A percentile compares a stretch with the other conserved stretches of the same genome.
Evolutionary conservation across 352 stramenopile species (phyloP).

Genomic region (Globisporangium nodosum): DNA sequence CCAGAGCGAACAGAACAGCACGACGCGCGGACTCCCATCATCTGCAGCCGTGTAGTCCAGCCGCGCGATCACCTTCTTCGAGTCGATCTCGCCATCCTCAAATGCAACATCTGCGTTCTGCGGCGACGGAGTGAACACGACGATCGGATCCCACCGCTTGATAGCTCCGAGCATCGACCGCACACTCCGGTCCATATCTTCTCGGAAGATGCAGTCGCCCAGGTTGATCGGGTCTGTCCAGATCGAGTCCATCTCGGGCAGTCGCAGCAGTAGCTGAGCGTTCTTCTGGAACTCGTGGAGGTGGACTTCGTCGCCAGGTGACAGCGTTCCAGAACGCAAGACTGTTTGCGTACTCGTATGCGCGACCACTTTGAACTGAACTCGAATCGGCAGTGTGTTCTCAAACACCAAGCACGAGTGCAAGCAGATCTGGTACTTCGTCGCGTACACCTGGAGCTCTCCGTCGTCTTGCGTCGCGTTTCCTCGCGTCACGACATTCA

Average conservation of each 20-base stretch:
- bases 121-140: slow-evolving; percentile 68
- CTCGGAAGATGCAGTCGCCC: slow-evolving; percentile 77
- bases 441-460: slow-evolving; percentile 73
- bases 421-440: slow-evolving; percentile 84
- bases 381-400: slow-evolving; percentile 81
- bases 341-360: slow-evolving; percentile 20
- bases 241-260: slow-evolving; percentile 84
- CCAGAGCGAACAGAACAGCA: slow-evolving; percentile 81
- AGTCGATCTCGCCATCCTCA: slow-evolving; percentile 59
- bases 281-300: slow-evolving; percentile 82
- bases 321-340: slow-evolving; percentile 62
- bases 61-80: slow-evolving; percentile 61
- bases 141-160: slow-evolving; percentile 46
- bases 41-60: slow-evolving; percentile 82
- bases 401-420: slow-evolving; percentile 84
- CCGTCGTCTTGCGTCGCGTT: slow-evolving; percentile 35
- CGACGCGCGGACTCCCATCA: slow-evolving; percentile 76
- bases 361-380: slow-evolving; percentile 75
- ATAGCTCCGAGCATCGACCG: slow-evolving; percentile 55
- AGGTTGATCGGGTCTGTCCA: slow-evolving; percentile 69
- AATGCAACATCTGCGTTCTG: slow-evolving; percentile 48
- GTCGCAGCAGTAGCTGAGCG: slow-evolving; percentile 56
- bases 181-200: slow-evolving; percentile 63
- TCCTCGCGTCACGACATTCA: slow-evolving; percentile 59
- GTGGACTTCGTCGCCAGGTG: slow-evolving; percentile 76